phyloP scores from a whole-genome alignment of 768 basidiomycete genomes.

The Chalciporus chontae region DNA sequence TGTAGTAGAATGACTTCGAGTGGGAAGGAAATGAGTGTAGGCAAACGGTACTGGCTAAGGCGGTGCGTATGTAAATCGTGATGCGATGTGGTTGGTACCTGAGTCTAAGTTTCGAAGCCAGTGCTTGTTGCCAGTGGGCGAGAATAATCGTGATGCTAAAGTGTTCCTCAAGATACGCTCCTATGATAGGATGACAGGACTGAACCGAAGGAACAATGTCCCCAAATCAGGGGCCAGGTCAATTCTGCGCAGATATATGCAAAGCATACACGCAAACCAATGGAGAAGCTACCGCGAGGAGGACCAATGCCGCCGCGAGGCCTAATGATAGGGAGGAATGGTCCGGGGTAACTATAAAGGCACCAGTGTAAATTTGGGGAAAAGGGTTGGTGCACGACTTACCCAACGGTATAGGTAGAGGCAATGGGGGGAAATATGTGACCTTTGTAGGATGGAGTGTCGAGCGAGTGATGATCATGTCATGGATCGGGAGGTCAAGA shows the following conservation, averaged over 20 bases:
- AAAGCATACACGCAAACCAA: constrained; percentile 16
- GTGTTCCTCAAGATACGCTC: neutral
- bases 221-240: neutral
- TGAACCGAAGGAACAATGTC: neutral
- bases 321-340: constrained; percentile 9
- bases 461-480: constrained; percentile 22
- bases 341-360: constrained; percentile 9
- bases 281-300: constrained; percentile 15
- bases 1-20: no score
- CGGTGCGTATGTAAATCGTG: constrained; percentile 3
- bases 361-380: neutral
- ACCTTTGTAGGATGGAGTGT: constrained; percentile 24
- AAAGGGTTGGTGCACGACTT: constrained; percentile 5
- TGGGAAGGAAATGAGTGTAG: neutral
- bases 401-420: constrained; percentile 11
- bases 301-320: constrained; percentile 15
- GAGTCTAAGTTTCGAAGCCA: constrained; percentile 11
- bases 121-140: constrained; percentile 6
- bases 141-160: constrained; percentile 5
- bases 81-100: constrained; percentile 8
- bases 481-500: constrained; percentile 27
- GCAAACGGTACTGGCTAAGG: neutral
- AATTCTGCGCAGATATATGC: constrained; percentile 7
- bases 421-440: constrained; percentile 22
- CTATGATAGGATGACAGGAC: neutral